Evolutionary conservation across 352 stramenopile genomes (phyloP), one percentile per base, ranked within the genome.

Genomic region (Globisporangium viniferum): DNA sequence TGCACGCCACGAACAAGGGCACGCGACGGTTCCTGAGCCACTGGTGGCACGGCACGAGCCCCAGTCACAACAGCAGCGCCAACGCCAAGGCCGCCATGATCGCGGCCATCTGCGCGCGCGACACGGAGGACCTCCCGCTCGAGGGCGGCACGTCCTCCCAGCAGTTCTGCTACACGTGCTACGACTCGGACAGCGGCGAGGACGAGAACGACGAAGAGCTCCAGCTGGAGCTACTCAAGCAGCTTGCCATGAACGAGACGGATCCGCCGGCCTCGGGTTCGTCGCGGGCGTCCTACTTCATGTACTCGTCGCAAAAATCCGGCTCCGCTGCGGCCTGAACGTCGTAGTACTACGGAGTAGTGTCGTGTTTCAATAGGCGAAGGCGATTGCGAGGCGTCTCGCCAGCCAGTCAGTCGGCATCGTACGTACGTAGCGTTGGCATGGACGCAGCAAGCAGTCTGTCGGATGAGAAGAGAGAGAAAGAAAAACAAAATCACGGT

Each of bases 161-260:
- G 22, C 59, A 64, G 59, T 35, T 54, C 59, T 64, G 36, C 59
- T 67, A 67, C 62, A 67, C 62, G 22, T 61, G 31, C 62, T 67
- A 67, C 35, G 51, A 61, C 62, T 67, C 62, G 35, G 62, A 66
- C 60, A 44, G 48, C 9, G 56, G 27, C 10, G n/a, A 35, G 14
- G 41, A 24, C 36, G 33, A 44, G 20, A 18, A n/a, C 44, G 46
- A 54, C 62, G 36, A 61, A 14, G 36, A 15, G 44, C 29, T 58
- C 12, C 14, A 67, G 1, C 22, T 67, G 22, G 46, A 66, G 29
- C 22, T 67, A 33, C 48, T 61, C 62, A 60, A 61, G 22, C 51
- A 31, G 4, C 36, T 67, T 49, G 36, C 41, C 6, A 24, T 39
- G 22, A 36, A 51, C 48, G 46, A 41, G 2, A 5, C 14, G 1